Evolutionary conservation across 73 alveolate species (phyloP).

Genomic region (Tetrahymena elliotti): DNA sequence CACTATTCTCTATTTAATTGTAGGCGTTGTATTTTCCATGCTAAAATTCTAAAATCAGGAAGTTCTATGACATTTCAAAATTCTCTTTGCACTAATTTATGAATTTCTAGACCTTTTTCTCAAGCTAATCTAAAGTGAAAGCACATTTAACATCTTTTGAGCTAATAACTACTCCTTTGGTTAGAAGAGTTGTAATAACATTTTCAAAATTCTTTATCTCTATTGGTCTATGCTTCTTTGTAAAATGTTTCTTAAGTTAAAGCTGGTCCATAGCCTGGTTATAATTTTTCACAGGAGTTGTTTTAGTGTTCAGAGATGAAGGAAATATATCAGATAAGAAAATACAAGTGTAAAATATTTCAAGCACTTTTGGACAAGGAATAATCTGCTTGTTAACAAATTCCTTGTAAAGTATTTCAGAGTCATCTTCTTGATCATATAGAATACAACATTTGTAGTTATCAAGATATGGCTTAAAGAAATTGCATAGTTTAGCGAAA

Average conservation of each 20-base stretch:
- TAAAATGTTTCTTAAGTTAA: neutral
- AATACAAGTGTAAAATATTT: neutral
- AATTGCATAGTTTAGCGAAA: neutral
- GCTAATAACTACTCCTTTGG: neutral
- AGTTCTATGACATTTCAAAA: neutral
- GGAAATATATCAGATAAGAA: neutral
- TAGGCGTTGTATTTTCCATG: neutral
- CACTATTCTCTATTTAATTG: neutral
- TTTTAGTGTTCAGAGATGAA: neutral
- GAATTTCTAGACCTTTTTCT: neutral
- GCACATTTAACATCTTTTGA: neutral
- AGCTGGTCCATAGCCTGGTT: neutral
- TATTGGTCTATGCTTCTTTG: neutral
- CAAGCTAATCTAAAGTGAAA: neutral
- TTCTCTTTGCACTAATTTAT: neutral
- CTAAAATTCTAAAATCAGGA: neutral
- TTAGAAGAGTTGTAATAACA: neutral
- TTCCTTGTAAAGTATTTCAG: neutral
- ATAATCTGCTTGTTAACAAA: neutral
- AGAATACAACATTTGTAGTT: neutral
- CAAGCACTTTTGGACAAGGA: neutral
- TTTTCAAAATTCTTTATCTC: neutral
- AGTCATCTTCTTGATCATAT: neutral
- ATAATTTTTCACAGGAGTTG: neutral
- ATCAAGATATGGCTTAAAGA: neutral